Evolutionary conservation across 139 green algal genomes (phyloP).

Genomic region (Zygnema cylindricum): DNA sequence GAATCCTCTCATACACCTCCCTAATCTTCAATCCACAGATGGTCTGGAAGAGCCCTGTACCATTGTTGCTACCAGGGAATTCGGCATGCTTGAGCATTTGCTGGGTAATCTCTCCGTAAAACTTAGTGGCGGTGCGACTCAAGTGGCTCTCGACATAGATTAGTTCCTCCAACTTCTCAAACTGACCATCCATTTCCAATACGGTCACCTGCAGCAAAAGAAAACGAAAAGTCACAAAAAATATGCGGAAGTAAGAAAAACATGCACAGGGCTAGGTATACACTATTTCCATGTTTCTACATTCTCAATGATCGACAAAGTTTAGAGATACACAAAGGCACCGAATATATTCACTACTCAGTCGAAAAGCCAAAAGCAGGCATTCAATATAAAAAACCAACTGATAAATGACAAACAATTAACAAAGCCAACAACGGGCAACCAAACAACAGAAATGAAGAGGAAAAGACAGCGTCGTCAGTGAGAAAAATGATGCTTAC

Average conservation of each 20-base stretch:
- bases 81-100: slow-evolving; percentile 98
- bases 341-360: too few relatives aligned
- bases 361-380: too few relatives aligned
- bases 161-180: slow-evolving; percentile 99
- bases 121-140: slow-evolving; percentile 95
- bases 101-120: slow-evolving; percentile 99
- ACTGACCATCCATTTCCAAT: slow-evolving; percentile 97
- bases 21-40: slow-evolving; percentile 96
- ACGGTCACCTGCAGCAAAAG: slow-evolving; percentile 74
- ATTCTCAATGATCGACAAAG: too few relatives aligned
- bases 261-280: not conserved
- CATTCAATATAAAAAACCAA: not conserved
- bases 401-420: slow-evolving; percentile 1
- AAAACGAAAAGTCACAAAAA: not conserved
- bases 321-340: too few relatives aligned
- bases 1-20: slow-evolving; percentile 95
- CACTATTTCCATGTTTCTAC: too few relatives aligned
- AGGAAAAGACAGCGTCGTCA: not conserved
- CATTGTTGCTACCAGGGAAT: slow-evolving; percentile 99
- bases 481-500: slow-evolving; percentile 56
- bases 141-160: slow-evolving; percentile 99
- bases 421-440: slow-evolving; percentile 26
- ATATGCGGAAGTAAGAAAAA: not conserved
- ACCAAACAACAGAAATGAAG: slow-evolving; percentile 1
- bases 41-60: slow-evolving; percentile 98